Conservation (phyloP, 805 yeast genomes). For the Yamadazyma philogaea region DNA sequence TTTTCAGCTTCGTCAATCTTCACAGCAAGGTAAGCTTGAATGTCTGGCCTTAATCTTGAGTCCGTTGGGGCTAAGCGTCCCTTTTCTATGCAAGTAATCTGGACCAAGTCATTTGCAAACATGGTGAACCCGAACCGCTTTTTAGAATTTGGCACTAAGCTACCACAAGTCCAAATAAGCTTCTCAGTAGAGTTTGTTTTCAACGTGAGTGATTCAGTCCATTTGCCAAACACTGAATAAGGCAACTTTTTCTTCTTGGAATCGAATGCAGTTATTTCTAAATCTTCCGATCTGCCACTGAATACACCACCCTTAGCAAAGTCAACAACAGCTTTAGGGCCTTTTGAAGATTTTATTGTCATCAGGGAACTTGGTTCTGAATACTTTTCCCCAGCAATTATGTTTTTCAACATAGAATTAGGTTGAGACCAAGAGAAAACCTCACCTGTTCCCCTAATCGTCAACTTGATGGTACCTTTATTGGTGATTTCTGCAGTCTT, state of each 20-base stretch:
- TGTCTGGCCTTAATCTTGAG: conserved; percentile 87
- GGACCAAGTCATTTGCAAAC: conserved; percentile 79
- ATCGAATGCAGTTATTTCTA: conserved; percentile 45
- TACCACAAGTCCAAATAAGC: conserved; percentile 69
- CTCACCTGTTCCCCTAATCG: conserved; percentile 61
- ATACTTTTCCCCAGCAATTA: conserved; percentile 93
- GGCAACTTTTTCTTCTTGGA: conserved; percentile 32
- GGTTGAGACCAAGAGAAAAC: conserved; percentile 82
- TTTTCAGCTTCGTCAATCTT: conserved; percentile 68
- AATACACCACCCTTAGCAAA: conserved; percentile 85
- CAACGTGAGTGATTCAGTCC: conserved; percentile 70
- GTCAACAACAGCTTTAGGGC: conserved; percentile 64
- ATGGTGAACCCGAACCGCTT: conserved; percentile 82
- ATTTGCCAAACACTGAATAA: conserved; percentile 63
- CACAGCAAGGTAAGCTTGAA: conserved; percentile 67
- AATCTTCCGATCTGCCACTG: conserved; percentile 72
- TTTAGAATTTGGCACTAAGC: conserved; percentile 53
- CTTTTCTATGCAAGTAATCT: conserved; percentile 68
- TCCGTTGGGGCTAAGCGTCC: conserved; percentile 77
- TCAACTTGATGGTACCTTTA: conserved; percentile 63
- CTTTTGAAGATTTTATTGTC: conserved; percentile 64
- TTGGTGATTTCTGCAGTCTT: conserved; percentile 82
- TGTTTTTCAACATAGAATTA: conserved; percentile 73
- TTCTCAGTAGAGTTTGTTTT: conserved; percentile 39
- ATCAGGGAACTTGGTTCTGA: conserved; percentile 77